Base-by-base conservation (phyloP, 2,329 filamentous ascomycete species). In the Epichloe uncinata region DNA sequence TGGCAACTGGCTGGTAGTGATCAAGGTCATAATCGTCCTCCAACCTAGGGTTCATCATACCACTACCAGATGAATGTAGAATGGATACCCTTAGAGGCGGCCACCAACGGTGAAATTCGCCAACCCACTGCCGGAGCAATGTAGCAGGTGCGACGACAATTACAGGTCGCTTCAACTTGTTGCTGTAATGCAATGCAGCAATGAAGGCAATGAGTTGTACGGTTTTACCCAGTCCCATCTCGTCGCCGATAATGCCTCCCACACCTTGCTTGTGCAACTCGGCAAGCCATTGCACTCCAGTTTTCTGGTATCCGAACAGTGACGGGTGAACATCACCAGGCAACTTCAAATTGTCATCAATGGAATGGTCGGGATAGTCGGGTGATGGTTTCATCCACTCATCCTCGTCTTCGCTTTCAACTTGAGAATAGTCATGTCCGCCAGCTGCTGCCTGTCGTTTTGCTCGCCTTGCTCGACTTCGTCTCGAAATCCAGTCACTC, bases 71-170 rank as follows among this genome's bases (percentile, higher is more conserved):
- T 1, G 88, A 88, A 63, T 98, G 93, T 45, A 98, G 66, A 54
- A 98, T 97, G 0, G 90, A 95, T 5, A 98, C 93, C 41, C 94
- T 80, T 34, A 98, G 73, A n/a, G 93, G 84, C n/a, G 93, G 93
- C 94, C 94, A 98, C 94, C 94, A 98, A 12, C 84, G 82, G 67
- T 98, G 94, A 58, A 98, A 97, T 62, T 98, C 93, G 55, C 94
- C 95, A 12, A 96, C 93, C 93, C 93, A 98, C 64, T 98, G 91
- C 53, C 88, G 85, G 70, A 98, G 83, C 22, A 98, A 85, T 0
- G 93, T 98, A 3, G 91, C 91, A 2, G 93, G 93, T 47, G 89
- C 90, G 4, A 98, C 89, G 7, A 98, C 79, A 52, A 98, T 87
- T 42, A 94, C 82, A 0, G 93, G 93, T 52, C 87, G 87, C 20